Evolutionary conservation across 2,329 filamentous ascomycete species (phyloP), one percentile per base, ranked within the genome.

Genomic region (Celoporthe dispersa): DNA sequence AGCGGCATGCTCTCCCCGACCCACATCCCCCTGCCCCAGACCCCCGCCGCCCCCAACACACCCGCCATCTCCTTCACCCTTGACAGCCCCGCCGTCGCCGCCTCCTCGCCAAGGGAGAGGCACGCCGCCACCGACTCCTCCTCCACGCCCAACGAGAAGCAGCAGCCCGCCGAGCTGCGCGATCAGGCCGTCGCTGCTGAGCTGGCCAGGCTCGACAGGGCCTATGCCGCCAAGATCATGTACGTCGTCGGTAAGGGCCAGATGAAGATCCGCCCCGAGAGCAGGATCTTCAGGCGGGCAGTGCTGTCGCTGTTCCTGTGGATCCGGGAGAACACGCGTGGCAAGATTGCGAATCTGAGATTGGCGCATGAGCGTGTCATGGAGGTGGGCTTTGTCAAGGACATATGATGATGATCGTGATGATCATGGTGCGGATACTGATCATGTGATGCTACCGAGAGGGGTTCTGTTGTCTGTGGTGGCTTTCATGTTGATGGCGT

Each of bases 371-470:
- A 91, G 68, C 84, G 85, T 64, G 78, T 91, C 41, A 86, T 91
- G 28, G 90, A 91, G 78, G 88, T 91, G 31, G 90, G 90, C 0
- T 91, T 91, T 75, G 85, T 91, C 1, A 91, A 90, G 78, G 87
- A 90, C 67, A 87, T 91, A 59, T 89, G 64, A 75, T 62, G 7
- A 33, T 22, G 22, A 16, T 35, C 22, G 33, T 8, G 9, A 28
- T 22, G 25, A 25, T 33, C 37, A n/a, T n/a, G n/a, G n/a, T n/a
- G n/a, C n/a, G n/a, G n/a, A n/a, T n/a, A n/a, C 48, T 11, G 22
- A n/a, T 53, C 11, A n/a, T 53, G 6, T 19, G 1, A 22, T 48
- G 44, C 3, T 25, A n/a, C 9, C 9, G n/a, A 7, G 44, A 1
- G 22, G n/a, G 44, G 44, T 7, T 3, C n/a, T 6, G 7, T 5